Evolutionary conservation across 2,329 filamentous ascomycete genomes (phyloP).

Genomic region (Xylaria sp.): DNA sequence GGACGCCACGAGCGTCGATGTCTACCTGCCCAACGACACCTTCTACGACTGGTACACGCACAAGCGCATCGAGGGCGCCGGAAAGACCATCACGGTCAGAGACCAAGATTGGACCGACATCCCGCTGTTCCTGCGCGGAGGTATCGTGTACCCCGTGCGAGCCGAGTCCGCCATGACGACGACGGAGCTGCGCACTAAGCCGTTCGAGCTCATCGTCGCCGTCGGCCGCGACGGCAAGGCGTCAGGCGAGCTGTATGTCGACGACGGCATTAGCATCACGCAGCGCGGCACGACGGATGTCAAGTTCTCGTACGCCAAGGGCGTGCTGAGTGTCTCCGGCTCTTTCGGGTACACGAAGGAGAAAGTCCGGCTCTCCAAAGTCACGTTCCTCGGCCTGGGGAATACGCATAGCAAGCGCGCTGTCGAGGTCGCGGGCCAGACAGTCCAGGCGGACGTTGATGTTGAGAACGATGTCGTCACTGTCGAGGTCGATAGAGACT

Average conservation of each 20-base stretch:
- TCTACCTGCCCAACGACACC: conserved; percentile 59
- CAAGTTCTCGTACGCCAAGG: conserved; percentile 66
- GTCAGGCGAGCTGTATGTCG: conserved; percentile 75
- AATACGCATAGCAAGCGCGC: neutral
- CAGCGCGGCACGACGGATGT: conserved; percentile 68
- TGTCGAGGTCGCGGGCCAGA: no score
- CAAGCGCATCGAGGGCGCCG: conserved; percentile 55
- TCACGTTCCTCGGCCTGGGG: conserved; percentile 60
- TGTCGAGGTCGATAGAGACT: conserved; percentile 34
- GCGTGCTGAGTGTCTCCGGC: conserved; percentile 62
- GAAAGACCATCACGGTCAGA: conserved; percentile 51
- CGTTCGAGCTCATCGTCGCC: conserved; percentile 78
- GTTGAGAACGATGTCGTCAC: neutral
- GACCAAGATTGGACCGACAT: conserved; percentile 61
- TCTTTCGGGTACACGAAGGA: conserved; percentile 60
- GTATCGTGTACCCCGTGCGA: conserved; percentile 71
- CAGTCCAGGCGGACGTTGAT: neutral
- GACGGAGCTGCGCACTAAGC: conserved; percentile 67
- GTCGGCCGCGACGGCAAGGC: conserved; percentile 71
- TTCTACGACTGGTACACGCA: conserved; percentile 65
- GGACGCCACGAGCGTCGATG: conserved; percentile 55
- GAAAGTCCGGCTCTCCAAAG: conserved; percentile 55
- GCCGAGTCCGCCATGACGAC: conserved; percentile 69
- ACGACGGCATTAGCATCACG: conserved; percentile 76
- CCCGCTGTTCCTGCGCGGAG: conserved; percentile 74